A percentile compares a stretch with the other conserved stretches of the same genome.
Conservation (phyloP, 2,329 filamentous ascomycete genomes). For the Esteya vermicola region DNA sequence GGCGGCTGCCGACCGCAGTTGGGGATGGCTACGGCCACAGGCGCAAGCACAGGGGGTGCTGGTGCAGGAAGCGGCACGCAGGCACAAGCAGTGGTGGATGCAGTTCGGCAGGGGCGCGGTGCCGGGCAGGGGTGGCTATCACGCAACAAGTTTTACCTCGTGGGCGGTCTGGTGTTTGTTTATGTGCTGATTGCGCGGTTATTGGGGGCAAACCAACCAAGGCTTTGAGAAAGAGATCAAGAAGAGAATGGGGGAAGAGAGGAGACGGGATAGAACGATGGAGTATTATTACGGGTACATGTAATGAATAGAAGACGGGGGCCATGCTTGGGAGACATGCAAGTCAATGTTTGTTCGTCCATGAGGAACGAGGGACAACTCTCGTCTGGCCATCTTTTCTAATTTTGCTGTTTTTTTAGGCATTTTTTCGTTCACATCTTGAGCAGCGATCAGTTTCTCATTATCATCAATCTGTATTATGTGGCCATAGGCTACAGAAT, state of each 20-base stretch:
- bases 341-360: too few relatives aligned
- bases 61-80: conserved; percentile 47
- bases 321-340: not conserved
- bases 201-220: conserved; percentile 28
- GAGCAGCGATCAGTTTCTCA: too few relatives aligned
- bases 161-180: conserved; percentile 55
- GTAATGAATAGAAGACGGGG: too few relatives aligned
- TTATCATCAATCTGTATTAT: too few relatives aligned
- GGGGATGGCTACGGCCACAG: conserved; percentile 37
- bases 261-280: not conserved
- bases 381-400: not conserved
- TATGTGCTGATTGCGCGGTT: conserved; percentile 75
- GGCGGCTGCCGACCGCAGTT: conserved; percentile 33
- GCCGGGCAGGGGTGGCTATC: conserved; percentile 72
- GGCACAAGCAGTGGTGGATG: conserved; percentile 63
- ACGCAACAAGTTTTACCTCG: conserved; percentile 63
- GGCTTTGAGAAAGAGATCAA: not conserved
- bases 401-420: too few relatives aligned
- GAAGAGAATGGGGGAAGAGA: not conserved
- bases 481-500: too few relatives aligned
- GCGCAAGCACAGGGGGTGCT: conserved; percentile 11
- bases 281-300: not conserved
- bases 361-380: too few relatives aligned
- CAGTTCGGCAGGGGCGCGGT: conserved; percentile 58
- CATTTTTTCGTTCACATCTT: too few relatives aligned